Base-by-base conservation (phyloP, 768 basidiomycete species). In the Lactarius quietus region DNA sequence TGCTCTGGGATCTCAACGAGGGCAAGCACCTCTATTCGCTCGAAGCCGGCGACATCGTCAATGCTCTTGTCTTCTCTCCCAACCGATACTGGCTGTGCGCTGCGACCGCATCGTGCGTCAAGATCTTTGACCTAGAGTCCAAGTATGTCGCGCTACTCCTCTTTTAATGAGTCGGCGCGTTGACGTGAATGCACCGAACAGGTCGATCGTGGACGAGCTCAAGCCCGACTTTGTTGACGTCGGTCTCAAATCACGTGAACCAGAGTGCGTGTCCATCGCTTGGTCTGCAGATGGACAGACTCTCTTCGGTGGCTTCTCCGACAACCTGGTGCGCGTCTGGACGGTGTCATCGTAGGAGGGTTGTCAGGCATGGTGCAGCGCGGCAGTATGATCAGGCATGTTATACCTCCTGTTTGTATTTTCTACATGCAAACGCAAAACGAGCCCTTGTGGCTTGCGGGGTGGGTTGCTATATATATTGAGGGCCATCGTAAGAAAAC, bases 31-130 rank as follows among this genome's bases (percentile, higher is more conserved):
- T 99, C 74, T 99, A 99, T 86, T 98, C 95, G 61, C 90, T 99
- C 65, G 97, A 99, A 79, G 97, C 97, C 56, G 95, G 95, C 66
- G 93, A 99, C 77, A 82, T 95, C 71, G 95, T 99, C 86, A 98
- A 99, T 76, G 95, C 97, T 67, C 91, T 99, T 71, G 97, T 98
- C 77, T 99, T 99, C 86, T 95, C 93, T 18, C 97, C 97, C 66
- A 99, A 99, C 86, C 90, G 96, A 65, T 99, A 99, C 90, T 99
- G 97, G 97, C 83, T 99, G 70, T 99, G 97, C 76, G 97, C 97
- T 72, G 97, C 97, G 69, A 98, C 97, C 69, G 86, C 93, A 69
- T 93, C 89, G 77, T 94, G 92, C 76, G 92, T 98, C 80, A 98
- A 98, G 83, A 98, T 99, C 79, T 99, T 98, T 75, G 97, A 99